Conservation (phyloP, 2,329 filamentous ascomycete genomes). For the Pseudocercospora musae region DNA sequence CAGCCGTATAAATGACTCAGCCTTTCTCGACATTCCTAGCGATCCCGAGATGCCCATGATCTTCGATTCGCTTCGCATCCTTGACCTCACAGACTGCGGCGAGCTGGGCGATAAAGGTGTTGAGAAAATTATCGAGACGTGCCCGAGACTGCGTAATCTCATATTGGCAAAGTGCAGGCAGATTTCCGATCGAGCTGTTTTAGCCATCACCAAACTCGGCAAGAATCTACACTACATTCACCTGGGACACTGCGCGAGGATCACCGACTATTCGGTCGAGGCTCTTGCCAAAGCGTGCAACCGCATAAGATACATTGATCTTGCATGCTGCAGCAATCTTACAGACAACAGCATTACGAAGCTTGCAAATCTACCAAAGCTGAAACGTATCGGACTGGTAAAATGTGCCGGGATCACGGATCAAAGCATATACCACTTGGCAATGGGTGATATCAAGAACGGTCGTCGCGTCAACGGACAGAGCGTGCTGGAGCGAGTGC, state of each 20-base stretch:
- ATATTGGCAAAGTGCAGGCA: constrained; percentile 92
- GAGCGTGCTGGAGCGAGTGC: constrained; percentile 83
- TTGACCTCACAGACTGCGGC: constrained; percentile 86
- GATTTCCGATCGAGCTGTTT: constrained; percentile 84
- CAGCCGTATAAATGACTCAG: constrained; percentile 77
- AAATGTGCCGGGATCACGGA: constrained; percentile 92
- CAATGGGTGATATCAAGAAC: constrained; percentile 48
- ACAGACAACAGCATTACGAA: constrained; percentile 84
- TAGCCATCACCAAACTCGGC: constrained; percentile 81
- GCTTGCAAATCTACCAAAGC: constrained; percentile 81
- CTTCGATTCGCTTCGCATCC: constrained; percentile 85
- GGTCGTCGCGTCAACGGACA: constrained; percentile 43
- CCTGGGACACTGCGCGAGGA: constrained; percentile 84
- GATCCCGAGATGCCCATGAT: constrained; percentile 47
- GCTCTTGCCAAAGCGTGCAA: constrained; percentile 82
- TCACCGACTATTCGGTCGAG: constrained; percentile 85
- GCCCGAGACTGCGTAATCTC: constrained; percentile 84
- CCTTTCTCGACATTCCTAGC: constrained; percentile 74
- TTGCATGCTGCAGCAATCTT: constrained; percentile 88
- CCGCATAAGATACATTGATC: constrained; percentile 92
- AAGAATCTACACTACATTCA: constrained; percentile 98
- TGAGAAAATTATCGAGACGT: constrained; percentile 79
- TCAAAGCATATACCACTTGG: constrained; percentile 78
- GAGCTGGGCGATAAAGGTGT: constrained; percentile 83
- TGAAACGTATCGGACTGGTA: constrained; percentile 90